These are phyloP conservation scores for Dittrichia graveolens DNA, from an alignment of 129 eudicot genomes.

Conservation along the genomic window DNA sequence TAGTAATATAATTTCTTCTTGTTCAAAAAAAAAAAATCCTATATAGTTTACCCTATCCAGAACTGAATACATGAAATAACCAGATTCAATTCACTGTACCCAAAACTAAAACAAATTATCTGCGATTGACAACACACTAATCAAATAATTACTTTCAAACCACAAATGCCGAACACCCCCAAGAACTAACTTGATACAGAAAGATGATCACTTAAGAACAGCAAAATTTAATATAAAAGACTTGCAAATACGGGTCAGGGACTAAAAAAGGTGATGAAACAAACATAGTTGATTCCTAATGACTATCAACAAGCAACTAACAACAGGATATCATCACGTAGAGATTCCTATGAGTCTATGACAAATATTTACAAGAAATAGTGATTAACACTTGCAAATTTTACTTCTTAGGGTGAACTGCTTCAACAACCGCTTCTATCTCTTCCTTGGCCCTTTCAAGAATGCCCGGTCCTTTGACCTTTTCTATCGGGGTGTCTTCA, in stretches of 20 bases:
- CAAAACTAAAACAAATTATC: too few species aligned
- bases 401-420: conserved; percentile 63
- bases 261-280: neutral
- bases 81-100: too few species aligned
- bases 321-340: neutral
- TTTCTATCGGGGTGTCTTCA: conserved; percentile 57
- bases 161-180: too few species aligned
- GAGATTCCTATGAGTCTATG: neutral
- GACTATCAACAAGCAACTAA: neutral
- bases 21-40: too few species aligned
- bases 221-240: neutral
- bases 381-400: neutral
- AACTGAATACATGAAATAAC: too few species aligned
- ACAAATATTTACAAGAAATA: conserved; percentile 12
- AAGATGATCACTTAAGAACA: neutral
- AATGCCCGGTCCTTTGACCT: conserved; percentile 72
- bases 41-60: too few species aligned
- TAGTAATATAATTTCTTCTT: too few species aligned
- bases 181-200: neutral
- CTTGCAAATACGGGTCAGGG: neutral
- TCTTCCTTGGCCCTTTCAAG: conserved; percentile 81
- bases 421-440: conserved; percentile 64
- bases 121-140: too few species aligned
- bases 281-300: conserved; percentile 11
- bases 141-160: too few species aligned